Conservation (phyloP, 2,329 filamentous ascomycete genomes). For the Thielaviopsis musarum region DNA sequence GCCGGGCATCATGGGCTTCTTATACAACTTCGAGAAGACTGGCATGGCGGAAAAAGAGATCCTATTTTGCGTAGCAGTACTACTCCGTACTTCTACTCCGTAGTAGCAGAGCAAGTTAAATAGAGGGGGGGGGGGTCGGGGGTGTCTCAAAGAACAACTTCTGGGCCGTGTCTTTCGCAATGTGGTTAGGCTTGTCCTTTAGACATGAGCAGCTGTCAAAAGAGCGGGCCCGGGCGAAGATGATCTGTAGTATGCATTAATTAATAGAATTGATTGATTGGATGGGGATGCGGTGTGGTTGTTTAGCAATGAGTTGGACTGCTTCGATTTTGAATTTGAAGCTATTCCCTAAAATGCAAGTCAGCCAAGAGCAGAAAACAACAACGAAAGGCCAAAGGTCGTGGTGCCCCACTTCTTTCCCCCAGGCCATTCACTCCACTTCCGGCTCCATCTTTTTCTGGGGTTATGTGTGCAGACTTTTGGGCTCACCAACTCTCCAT, state of each 20-base stretch:
- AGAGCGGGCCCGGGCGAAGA: neutral
- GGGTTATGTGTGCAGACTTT: neutral
- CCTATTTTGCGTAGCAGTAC: too few relatives aligned
- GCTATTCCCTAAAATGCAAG: neutral
- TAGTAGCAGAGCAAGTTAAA: neutral
- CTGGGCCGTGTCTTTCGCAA: neutral
- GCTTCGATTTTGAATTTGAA: neutral
- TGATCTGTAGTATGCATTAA: neutral
- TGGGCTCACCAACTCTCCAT: neutral
- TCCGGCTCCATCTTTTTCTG: conserved; percentile 6
- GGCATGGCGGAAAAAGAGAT: neutral
- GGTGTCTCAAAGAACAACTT: neutral
- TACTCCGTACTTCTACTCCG: too few relatives aligned
- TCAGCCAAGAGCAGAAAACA: neutral
- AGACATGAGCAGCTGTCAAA: neutral
- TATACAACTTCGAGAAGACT: neutral
- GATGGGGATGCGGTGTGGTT: too few relatives aligned
- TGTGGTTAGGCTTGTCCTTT: neutral
- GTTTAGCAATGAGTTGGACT: too few relatives aligned
- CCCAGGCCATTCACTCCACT: neutral
- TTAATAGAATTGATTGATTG: neutral
- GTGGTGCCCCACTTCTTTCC: conserved; percentile 1
- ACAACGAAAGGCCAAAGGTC: neutral
- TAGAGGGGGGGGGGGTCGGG: neutral
- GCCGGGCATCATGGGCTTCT: neutral